Evolutionary conservation across 2,329 filamentous ascomycete genomes (phyloP).

Genomic region (Aureobasidium mangrovei): DNA sequence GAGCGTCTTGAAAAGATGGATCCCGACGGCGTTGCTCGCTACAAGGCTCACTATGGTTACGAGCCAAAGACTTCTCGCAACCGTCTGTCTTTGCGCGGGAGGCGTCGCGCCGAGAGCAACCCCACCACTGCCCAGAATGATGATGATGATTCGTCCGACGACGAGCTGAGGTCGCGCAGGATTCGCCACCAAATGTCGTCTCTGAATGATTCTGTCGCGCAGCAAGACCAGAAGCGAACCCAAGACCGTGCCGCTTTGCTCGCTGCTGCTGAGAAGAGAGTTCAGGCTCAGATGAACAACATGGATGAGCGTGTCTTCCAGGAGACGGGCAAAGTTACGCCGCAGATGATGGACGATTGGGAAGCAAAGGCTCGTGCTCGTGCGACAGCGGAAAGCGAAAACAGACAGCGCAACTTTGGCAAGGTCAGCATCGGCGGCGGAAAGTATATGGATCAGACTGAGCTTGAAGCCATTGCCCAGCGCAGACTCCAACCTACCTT

Average conservation of each 20-base stretch:
- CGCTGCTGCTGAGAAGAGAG: conserved; percentile 74
- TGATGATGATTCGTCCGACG: conserved; percentile 43
- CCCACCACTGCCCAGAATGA: conserved; percentile 27
- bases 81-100: conserved; percentile 32
- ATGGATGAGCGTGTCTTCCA: conserved; percentile 76
- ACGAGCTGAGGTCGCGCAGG: conserved; percentile 59
- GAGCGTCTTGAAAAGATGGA: conserved; percentile 75
- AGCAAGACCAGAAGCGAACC: conserved; percentile 66
- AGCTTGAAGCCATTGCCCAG: conserved; percentile 71
- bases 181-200: conserved; percentile 74
- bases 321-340: conserved; percentile 64
- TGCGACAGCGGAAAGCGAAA: conserved; percentile 56
- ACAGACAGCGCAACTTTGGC: conserved; percentile 48
- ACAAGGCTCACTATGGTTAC: conserved; percentile 69
- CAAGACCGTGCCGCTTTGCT: conserved; percentile 68
- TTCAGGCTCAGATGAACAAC: conserved; percentile 64
- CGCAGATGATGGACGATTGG: conserved; percentile 65
- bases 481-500: conserved; percentile 72
- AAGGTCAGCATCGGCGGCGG: conserved; percentile 68
- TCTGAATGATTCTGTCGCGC: conserved; percentile 58
- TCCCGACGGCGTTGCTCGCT: conserved; percentile 54
- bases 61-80: conserved; percentile 41
- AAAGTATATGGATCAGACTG: conserved; percentile 66
- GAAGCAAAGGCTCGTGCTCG: conserved; percentile 64
- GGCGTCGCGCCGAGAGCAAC: conserved; percentile 16